These are phyloP conservation scores for Lotus japonicus DNA, from an alignment of 306 rosid species.

Conservation along the genomic window DNA sequence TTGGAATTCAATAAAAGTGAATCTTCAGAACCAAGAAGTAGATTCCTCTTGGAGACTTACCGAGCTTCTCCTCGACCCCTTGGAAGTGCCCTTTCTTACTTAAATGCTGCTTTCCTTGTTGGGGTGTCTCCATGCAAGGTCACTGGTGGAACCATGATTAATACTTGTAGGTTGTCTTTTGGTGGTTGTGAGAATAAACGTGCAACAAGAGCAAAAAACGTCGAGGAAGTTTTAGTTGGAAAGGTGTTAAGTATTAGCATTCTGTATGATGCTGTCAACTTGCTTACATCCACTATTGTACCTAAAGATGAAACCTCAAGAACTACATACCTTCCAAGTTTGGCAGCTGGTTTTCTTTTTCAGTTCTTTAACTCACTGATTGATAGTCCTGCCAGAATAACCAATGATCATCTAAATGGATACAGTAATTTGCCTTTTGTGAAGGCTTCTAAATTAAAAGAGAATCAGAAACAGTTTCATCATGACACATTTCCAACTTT, in stretches of 20 bases:
- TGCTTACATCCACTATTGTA: slow-evolving; percentile 36
- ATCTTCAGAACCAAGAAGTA: slow-evolving; percentile 26
- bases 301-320: slow-evolving; percentile 46
- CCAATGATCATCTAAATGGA: slow-evolving; percentile 17
- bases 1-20: slow-evolving; percentile 23
- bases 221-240: slow-evolving; percentile 57
- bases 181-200: slow-evolving; percentile 73
- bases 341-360: slow-evolving; percentile 71
- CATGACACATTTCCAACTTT: slow-evolving; percentile 23
- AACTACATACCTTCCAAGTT: slow-evolving; percentile 60
- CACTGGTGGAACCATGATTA: slow-evolving; percentile 32
- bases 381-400: slow-evolving; percentile 23
- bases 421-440: neutral
- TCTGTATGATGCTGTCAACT: slow-evolving; percentile 47
- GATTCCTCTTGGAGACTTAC: slow-evolving; percentile 59
- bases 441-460: slow-evolving; percentile 4
- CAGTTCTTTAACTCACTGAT: slow-evolving; percentile 56
- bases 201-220: slow-evolving; percentile 66
- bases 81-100: slow-evolving; percentile 68
- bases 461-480: slow-evolving; percentile 12
- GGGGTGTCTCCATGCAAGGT: slow-evolving; percentile 45
- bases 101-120: slow-evolving; percentile 80
- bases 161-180: slow-evolving; percentile 51
- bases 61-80: slow-evolving; percentile 83
- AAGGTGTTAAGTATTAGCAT: slow-evolving; percentile 36